Evolutionary conservation across 2,329 filamentous ascomycete genomes (phyloP).

Genomic region (Colletotrichum higginsianum): DNA sequence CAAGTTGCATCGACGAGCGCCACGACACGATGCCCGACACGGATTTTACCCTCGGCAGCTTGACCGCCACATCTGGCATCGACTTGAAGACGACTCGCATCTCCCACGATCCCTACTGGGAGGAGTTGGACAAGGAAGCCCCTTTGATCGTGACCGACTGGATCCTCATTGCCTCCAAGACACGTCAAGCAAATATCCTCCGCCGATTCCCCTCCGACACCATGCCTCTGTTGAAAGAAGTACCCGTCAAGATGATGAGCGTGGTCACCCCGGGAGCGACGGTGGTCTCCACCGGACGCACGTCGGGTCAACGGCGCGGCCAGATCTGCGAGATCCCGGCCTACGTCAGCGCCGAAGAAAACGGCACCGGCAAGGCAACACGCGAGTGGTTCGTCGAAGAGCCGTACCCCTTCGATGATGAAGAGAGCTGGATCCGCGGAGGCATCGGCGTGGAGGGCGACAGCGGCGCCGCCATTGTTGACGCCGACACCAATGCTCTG

Average conservation of each 20-base stretch:
- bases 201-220: constrained; percentile 56
- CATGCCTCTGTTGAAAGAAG: constrained; percentile 50
- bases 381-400: constrained; percentile 64
- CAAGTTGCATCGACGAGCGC: constrained; percentile 51
- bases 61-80: constrained; percentile 59
- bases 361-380: constrained; percentile 59
- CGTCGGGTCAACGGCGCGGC: constrained; percentile 59
- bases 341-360: constrained; percentile 56
- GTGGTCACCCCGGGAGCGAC: constrained; percentile 53
- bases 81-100: constrained; percentile 60
- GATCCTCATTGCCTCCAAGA: constrained; percentile 56
- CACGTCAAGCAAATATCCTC: constrained; percentile 57
- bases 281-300: constrained; percentile 59
- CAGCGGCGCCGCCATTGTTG: constrained; percentile 61
- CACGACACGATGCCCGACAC: constrained; percentile 55
- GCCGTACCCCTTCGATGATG: constrained; percentile 53
- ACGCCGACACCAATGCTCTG: constrained; percentile 55
- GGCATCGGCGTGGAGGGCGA: constrained; percentile 62
- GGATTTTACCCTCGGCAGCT: constrained; percentile 53
- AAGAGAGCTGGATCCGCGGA: constrained; percentile 61
- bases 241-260: constrained; percentile 50
- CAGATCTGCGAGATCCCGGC: constrained; percentile 61
- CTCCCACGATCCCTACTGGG: constrained; percentile 62
- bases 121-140: constrained; percentile 56
- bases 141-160: constrained; percentile 62